phyloP scores from a whole-genome alignment of 768 basidiomycete species.

The Trametes punicea region DNA sequence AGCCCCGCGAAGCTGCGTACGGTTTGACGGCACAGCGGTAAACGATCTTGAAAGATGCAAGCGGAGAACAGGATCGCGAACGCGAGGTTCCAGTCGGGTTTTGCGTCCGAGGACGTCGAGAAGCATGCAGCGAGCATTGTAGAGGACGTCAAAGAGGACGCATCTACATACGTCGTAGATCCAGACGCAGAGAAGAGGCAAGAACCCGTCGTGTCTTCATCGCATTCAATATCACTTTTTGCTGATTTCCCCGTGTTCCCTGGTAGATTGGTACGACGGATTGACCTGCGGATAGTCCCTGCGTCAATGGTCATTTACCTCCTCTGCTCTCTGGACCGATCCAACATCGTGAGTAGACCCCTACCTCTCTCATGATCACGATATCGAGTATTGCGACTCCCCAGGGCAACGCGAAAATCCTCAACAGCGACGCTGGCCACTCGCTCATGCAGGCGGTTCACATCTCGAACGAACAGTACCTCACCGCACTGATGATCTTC shows the following conservation, averaged over 20 bases:
- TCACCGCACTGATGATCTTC: conserved; percentile 38
- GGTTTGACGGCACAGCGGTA: not conserved
- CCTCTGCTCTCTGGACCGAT: conserved; percentile 28
- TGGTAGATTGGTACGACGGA: conserved; percentile 20
- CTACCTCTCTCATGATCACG: too few relatives aligned
- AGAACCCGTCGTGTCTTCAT: not conserved
- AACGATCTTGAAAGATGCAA: not conserved
- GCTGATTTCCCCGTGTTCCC: too few relatives aligned
- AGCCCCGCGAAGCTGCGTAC: too few relatives aligned
- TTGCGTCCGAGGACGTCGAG: not conserved
- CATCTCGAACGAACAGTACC: conserved; percentile 32
- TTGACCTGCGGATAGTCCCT: conserved; percentile 35
- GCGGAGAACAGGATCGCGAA: not conserved
- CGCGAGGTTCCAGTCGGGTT: not conserved
- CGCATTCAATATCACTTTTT: too few relatives aligned
- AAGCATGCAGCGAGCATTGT: not conserved
- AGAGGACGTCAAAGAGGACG: conserved; percentile 4
- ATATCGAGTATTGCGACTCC: not conserved
- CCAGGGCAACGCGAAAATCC: conserved; percentile 33
- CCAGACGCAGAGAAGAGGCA: conserved; percentile 5
- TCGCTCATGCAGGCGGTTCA: conserved; percentile 29
- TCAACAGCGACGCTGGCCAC: conserved; percentile 33
- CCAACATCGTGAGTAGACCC: conserved; percentile 15
- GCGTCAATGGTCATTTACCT: conserved; percentile 36
- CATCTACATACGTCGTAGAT: conserved; percentile 1